A percentile compares a stretch with the other conserved stretches of the same genome.
Conservation (phyloP, 345 rosid species). For the Pistacia integerrima region DNA sequence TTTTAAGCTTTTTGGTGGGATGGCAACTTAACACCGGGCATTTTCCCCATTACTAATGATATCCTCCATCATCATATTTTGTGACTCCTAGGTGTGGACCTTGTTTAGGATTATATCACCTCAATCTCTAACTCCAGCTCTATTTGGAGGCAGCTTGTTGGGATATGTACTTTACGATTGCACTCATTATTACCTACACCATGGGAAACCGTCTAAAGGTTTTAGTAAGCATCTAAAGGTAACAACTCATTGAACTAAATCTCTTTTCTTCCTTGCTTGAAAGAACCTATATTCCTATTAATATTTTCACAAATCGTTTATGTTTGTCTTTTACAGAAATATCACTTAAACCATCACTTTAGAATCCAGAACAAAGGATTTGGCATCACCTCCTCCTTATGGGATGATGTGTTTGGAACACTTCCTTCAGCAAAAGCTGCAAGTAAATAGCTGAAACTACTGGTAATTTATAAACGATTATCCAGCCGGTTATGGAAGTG, state of each 20-base stretch:
- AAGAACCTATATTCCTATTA: neutral
- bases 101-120: constrained; percentile 44
- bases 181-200: constrained; percentile 78
- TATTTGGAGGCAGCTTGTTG: constrained; percentile 65
- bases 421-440: constrained; percentile 38
- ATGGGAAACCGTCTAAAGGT: constrained; percentile 59
- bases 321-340: constrained; percentile 47
- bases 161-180: constrained; percentile 72
- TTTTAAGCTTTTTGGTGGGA: no score
- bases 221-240: constrained; percentile 60
- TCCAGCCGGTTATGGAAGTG: neutral
- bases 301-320: neutral
- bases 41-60: neutral
- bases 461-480: constrained; percentile 1
- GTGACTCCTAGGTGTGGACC: constrained; percentile 52
- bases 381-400: constrained; percentile 71
- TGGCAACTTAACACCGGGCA: no score
- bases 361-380: constrained; percentile 57
- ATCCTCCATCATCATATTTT: neutral
- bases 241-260: neutral
- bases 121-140: constrained; percentile 59
- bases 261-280: neutral
- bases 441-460: constrained; percentile 22
- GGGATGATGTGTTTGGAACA: constrained; percentile 77
- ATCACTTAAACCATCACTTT: constrained; percentile 78